phyloP scores from a whole-genome alignment of 2,329 filamentous ascomycete species.

The Davidsoniella virescens region DNA sequence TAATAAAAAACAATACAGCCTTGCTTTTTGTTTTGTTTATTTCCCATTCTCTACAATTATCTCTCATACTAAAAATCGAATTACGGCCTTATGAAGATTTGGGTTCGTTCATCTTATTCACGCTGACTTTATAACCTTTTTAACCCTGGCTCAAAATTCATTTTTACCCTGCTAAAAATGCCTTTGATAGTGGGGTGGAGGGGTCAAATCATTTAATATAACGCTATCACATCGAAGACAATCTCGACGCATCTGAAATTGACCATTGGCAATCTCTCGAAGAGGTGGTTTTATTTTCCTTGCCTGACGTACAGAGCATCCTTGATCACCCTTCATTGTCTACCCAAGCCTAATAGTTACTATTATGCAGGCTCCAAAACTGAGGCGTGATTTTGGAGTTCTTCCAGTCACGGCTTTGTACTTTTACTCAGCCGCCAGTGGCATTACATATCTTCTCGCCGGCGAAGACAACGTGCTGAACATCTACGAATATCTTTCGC shows the following conservation, averaged over 20 bases:
- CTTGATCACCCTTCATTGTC: background rate
- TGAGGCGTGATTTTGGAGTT: slow-evolving; percentile 12
- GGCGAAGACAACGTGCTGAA: slow-evolving; percentile 44
- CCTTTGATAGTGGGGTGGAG: background rate
- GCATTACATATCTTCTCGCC: slow-evolving; percentile 31
- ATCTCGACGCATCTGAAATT: too few relatives aligned
- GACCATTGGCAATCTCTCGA: too few relatives aligned
- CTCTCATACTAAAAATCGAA: background rate
- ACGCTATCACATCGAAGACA: background rate
- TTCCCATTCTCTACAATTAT: too few relatives aligned
- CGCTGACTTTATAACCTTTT: too few relatives aligned
- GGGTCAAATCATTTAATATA: background rate
- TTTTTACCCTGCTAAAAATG: background rate
- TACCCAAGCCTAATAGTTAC: background rate
- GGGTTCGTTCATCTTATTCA: background rate
- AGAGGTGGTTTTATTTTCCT: background rate
- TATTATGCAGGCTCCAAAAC: background rate
- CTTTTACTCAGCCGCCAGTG: slow-evolving; percentile 26
- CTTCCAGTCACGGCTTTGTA: slow-evolving; percentile 44
- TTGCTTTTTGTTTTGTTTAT: too few relatives aligned
- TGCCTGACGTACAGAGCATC: background rate
- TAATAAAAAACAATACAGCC: too few relatives aligned
- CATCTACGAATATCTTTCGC: slow-evolving; percentile 24
- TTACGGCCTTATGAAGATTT: background rate
- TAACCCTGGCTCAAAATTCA: too few relatives aligned